Percentiles rank a stretch among this genome's conserved stretches.
Evolutionary conservation across 768 basidiomycete species (phyloP).

Genomic region (Strobilomyces dryophilus): DNA sequence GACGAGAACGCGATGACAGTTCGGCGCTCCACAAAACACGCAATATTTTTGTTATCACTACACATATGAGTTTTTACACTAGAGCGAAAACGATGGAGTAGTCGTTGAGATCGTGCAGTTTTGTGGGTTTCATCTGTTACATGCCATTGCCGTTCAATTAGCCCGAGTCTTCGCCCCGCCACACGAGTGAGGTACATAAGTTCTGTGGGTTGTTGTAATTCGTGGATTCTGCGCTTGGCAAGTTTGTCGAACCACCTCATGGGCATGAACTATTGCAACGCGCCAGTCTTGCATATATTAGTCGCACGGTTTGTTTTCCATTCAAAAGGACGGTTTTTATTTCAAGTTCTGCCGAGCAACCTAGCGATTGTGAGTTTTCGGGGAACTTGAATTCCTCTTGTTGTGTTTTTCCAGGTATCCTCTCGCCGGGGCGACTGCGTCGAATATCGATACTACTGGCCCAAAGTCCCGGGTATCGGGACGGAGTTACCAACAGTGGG

Average conservation of each 20-base stretch:
- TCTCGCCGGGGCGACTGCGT: slow-evolving; percentile 39
- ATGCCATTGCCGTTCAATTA: slow-evolving; percentile 32
- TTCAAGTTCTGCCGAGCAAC: slow-evolving; percentile 34
- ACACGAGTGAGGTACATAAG: slow-evolving; percentile 48
- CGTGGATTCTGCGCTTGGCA: slow-evolving; percentile 61
- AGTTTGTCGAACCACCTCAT: slow-evolving; percentile 59
- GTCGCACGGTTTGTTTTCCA: neutral
- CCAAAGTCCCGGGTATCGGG: slow-evolving; percentile 60
- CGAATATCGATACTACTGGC: slow-evolving; percentile 43
- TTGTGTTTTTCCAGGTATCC: slow-evolving; percentile 17
- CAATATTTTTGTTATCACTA: no score
- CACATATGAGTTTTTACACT: no score
- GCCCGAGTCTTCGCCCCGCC: slow-evolving; percentile 43
- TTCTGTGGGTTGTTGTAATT: slow-evolving; percentile 69
- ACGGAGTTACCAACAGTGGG: slow-evolving; percentile 56
- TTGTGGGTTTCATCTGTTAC: slow-evolving; percentile 57
- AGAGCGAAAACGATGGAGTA: no score
- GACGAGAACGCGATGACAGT: no score
- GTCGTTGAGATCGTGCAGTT: no score
- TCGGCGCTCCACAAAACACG: no score
- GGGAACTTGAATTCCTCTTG: slow-evolving; percentile 60
- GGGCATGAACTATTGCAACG: slow-evolving; percentile 65
- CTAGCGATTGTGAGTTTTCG: slow-evolving; percentile 65
- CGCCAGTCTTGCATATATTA: slow-evolving; percentile 47
- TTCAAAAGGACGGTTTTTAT: neutral